Evolutionary conservation across 75 land plant genomes (phyloP).

Genomic region (Pinus taeda): DNA sequence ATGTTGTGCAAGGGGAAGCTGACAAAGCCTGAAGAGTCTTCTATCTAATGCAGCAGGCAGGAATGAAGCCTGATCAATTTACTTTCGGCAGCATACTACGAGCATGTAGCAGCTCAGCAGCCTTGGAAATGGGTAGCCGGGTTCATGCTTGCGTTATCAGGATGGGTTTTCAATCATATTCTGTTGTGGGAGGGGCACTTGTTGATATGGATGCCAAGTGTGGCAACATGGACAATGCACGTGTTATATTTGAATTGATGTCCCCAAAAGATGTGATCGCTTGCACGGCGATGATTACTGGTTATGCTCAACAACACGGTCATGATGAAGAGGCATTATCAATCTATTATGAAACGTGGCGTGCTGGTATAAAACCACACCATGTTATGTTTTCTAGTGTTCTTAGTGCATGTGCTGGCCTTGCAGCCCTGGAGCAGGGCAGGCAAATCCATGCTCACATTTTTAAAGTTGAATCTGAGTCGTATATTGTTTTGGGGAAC

Average conservation of each 20-base stretch:
- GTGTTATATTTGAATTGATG: background rate
- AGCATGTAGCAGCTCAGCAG: conserved; percentile 15
- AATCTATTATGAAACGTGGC: background rate
- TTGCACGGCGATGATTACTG: conserved; percentile 22
- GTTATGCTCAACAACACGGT: background rate
- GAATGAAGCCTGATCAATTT: background rate
- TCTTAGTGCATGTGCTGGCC: conserved; percentile 39
- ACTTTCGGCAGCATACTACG: background rate
- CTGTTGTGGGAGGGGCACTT: conserved; percentile 14
- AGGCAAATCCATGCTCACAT: conserved; percentile 37
- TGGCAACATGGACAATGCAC: conserved; percentile 10
- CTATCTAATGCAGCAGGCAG: background rate
- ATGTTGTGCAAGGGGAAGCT: conserved; percentile 20
- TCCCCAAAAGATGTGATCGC: conserved; percentile 4
- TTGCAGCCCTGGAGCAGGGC: conserved; percentile 31
- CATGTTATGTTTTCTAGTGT: conserved; percentile 25
- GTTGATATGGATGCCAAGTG: conserved; percentile 28
- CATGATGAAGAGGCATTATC: background rate
- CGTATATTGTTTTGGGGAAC: conserved; percentile 21
- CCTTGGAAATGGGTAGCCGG: conserved; percentile 5
- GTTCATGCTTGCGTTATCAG: conserved; percentile 10
- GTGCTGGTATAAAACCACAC: conserved; percentile 16
- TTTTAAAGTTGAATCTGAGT: conserved; percentile 23
- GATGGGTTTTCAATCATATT: conserved; percentile 11
- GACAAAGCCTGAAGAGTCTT: conserved; percentile 25